Evolutionary conservation across 495 filamentous ascomycete genomes (phyloP).

Genomic region (Aspergillus steynii): DNA sequence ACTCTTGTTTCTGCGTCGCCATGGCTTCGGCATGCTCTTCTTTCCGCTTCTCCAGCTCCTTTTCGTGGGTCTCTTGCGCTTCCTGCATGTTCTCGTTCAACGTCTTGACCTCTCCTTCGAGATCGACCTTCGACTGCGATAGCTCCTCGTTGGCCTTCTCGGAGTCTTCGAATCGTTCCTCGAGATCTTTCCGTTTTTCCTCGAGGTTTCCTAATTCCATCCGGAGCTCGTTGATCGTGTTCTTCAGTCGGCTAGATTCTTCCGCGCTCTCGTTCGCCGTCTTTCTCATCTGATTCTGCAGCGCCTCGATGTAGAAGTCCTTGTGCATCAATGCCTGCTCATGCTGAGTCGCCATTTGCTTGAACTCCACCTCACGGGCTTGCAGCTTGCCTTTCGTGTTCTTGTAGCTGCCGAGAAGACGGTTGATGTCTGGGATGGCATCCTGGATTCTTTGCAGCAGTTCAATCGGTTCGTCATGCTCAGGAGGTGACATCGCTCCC

Average conservation of each 20-base stretch:
- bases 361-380: conserved; percentile 46
- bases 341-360: conserved; percentile 47
- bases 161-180: conserved; percentile 40
- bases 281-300: conserved; percentile 54
- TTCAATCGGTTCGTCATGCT: conserved; percentile 42
- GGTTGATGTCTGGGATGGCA: conserved; percentile 51
- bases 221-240: conserved; percentile 50
- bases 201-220: conserved; percentile 60
- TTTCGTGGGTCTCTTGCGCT: conserved; percentile 35
- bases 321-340: conserved; percentile 51
- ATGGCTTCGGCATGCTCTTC: conserved; percentile 44
- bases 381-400: conserved; percentile 45
- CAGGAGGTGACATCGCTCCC: conserved; percentile 34
- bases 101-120: conserved; percentile 53
- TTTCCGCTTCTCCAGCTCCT: conserved; percentile 38
- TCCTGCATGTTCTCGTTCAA: conserved; percentile 51
- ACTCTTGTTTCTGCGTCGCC: conserved; percentile 40
- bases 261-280: conserved; percentile 51
- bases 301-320: conserved; percentile 53
- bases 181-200: conserved; percentile 53
- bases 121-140: conserved; percentile 33
- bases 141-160: conserved; percentile 47
- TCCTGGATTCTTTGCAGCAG: conserved; percentile 50
- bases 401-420: conserved; percentile 47
- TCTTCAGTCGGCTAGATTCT: conserved; percentile 47